A percentile compares a stretch with the other conserved stretches of the same genome.
Evolutionary conservation across 2,329 filamentous ascomycete species (phyloP).

Genomic region (Cercospora sesami): DNA sequence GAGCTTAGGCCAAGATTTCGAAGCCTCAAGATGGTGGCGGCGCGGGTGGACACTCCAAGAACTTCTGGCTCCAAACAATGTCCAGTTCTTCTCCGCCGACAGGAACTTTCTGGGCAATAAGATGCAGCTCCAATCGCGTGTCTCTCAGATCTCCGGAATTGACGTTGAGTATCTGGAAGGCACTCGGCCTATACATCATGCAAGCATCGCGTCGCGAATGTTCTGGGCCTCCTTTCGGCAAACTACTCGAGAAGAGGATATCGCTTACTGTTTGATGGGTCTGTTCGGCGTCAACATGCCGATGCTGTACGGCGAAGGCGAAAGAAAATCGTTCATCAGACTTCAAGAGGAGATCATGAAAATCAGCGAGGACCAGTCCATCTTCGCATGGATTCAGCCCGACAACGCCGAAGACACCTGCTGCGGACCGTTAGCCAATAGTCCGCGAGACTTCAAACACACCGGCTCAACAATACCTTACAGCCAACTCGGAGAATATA

Average conservation of each 20-base stretch:
- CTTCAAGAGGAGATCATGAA: constrained; percentile 15
- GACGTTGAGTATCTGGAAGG: constrained; percentile 27
- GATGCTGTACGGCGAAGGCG: constrained; percentile 44
- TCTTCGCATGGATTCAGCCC: constrained; percentile 14
- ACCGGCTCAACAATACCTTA: not conserved
- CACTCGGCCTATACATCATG: not conserved
- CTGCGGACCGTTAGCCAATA: constrained; percentile 1
- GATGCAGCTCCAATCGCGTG: constrained; percentile 1
- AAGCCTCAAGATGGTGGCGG: constrained; percentile 4
- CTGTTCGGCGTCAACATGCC: constrained; percentile 49
- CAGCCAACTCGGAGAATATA: not conserved
- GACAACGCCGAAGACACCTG: not conserved
- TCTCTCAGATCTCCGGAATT: constrained; percentile 35
- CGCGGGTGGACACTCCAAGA: constrained; percentile 9
- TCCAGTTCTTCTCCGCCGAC: constrained; percentile 7
- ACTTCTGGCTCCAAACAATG: constrained; percentile 13
- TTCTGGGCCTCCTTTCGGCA: constrained; percentile 13
- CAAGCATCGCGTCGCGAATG: constrained; percentile 22
- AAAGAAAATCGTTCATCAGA: constrained; percentile 9
- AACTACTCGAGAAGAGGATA: constrained; percentile 41
- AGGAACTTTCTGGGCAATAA: not conserved
- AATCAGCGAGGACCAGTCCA: constrained; percentile 9
- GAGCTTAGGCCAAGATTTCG: not conserved
- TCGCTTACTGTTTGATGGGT: constrained; percentile 49
- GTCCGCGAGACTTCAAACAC: not conserved